Evolutionary conservation across 345 rosid genomes (phyloP), one percentile per base, ranked within the genome.

Genomic region (Eucalyptus regnans): DNA sequence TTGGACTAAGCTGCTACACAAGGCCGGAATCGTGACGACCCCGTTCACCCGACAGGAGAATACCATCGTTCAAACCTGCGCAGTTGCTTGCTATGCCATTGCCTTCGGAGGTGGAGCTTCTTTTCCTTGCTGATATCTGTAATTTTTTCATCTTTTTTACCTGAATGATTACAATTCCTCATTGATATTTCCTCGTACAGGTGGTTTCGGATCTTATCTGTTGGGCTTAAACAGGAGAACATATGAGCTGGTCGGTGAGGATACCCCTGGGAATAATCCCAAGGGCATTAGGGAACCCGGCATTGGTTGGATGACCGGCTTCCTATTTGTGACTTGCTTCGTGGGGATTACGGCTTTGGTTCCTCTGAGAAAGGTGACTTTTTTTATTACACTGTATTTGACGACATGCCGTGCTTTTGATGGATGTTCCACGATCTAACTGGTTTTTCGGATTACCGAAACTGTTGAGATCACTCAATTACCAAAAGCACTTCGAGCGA

Each of bases 31-130:
- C 71, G 91, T 92, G 37, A 88, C 97, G 6, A 88, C 91, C 66
- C 99, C 99, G 3, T 98, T 98, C 87, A 97, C 99, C 11, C 93
- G 95, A 48, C 99, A 97, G 93, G 99, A 98, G 90, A 98, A 98
- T 88, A 98, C 99, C 22, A 88, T 96, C 8, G 94, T 97, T 91
- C 99, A 98, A 90, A 98, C 99, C 54, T 98, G 98, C 90, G 97
- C 99, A 4, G 99, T 97, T 87, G 97, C 99, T 51, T 98, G 99
- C 90, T 98, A 98, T 87, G 94, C 98, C 91, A 96, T 97, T 91
- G 94, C 99, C 83, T 94, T 95, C 81, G 99, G 97, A 93, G 99
- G 99, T 97, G 22, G 50, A 79, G 27, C 44, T 80, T 58, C 27
- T 41, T 22, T 58, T 80, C 5, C 86, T 43, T 43, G 31, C 44